Base-by-base conservation (phyloP, 2,329 filamentous ascomycete genomes). In the Thelonectria olida region DNA sequence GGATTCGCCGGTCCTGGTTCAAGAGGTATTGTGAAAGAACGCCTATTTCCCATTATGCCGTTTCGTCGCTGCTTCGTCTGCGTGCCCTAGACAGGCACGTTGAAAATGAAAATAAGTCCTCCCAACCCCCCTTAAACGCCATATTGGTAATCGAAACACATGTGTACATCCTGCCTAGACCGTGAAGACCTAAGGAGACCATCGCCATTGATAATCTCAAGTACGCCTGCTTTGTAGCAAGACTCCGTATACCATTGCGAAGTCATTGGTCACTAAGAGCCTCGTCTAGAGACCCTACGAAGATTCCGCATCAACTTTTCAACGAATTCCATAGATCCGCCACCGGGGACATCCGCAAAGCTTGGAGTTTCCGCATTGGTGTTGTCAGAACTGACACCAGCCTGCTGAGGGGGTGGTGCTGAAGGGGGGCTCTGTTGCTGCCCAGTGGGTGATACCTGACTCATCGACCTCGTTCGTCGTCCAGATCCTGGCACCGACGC, bases 281-380 rank as follows among this genome's bases (percentile, higher is more conserved):
- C 47, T 22, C 68, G 68, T 17, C 67, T 68, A 22, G 75, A 77
- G 9, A 79, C 80, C 50, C 80, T 76, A 41, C 80, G 79, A 13
- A 87, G 73, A 63, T 85, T 84, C 42, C 73, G 70, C 78, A 87
- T 81, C 78, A 87, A 82, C 62, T 79, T 80, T 69, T 85, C 82
- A 44, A 86, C 79, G 39, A 86, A 76, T 23, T 80, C 75, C 74
- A 80, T 79, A n/a, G 79, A 81, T 66, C 81, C 81, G 49, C 73
- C 68, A 10, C 76, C 78, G 8, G 81, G 78, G 20, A 80, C 78
- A 54, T 82, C 79, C 2, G 79, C 73, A 50, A 81, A 78, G 15
- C 75, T 76, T 34, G 76, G 76, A n/a, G 64, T 63, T 22, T 54
- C 44, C 7, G 47, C 22, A 15, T 48, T 44, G 27, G 42, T 36